Percentiles rank a stretch among this genome's conserved stretches.
Evolutionary conservation across 352 stramenopile species (phyloP).

Genomic region (Globisporangium spinosum): DNA sequence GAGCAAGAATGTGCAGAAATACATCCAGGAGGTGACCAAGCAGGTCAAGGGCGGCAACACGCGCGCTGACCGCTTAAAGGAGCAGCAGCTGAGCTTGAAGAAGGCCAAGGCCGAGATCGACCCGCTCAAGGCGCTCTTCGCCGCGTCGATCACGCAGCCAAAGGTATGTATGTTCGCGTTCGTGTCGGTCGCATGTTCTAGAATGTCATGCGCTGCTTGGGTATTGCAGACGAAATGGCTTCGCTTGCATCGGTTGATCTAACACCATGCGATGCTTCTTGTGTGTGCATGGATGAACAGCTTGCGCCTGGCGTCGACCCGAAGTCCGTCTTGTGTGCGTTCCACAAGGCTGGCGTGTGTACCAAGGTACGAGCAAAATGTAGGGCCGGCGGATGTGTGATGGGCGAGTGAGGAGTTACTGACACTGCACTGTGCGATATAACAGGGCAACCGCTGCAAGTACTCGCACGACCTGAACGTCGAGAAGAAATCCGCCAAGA

Average conservation of each 20-base stretch:
- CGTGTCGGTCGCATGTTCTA: background rate
- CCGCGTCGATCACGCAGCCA: conserved; percentile 82
- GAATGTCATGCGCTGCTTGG: conserved; percentile 3
- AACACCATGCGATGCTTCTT: background rate
- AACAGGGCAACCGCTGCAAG: conserved; percentile 82
- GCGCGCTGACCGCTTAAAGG: conserved; percentile 75
- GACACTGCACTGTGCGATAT: background rate
- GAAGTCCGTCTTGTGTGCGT: conserved; percentile 87
- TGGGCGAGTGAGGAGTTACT: background rate
- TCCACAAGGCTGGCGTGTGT: conserved; percentile 87
- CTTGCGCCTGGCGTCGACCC: conserved; percentile 84
- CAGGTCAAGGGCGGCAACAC: conserved; percentile 84
- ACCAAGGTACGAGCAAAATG: conserved; percentile 48
- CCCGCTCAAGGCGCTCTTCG: conserved; percentile 79
- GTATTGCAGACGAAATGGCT: background rate
- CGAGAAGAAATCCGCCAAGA: conserved; percentile 85
- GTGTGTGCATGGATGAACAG: conserved; percentile 26
- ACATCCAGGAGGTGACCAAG: conserved; percentile 89
- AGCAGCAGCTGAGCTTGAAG: conserved; percentile 72
- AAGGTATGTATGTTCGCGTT: conserved; percentile 39
- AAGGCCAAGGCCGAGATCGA: conserved; percentile 70
- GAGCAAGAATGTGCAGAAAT: conserved; percentile 94
- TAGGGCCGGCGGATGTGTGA: background rate
- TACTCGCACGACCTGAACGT: conserved; percentile 89
- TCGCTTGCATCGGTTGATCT: background rate